Evolutionary conservation across 2,329 filamentous ascomycete genomes (phyloP), one percentile per base, ranked within the genome.

Genomic region (Aspergillus aculeatinus): DNA sequence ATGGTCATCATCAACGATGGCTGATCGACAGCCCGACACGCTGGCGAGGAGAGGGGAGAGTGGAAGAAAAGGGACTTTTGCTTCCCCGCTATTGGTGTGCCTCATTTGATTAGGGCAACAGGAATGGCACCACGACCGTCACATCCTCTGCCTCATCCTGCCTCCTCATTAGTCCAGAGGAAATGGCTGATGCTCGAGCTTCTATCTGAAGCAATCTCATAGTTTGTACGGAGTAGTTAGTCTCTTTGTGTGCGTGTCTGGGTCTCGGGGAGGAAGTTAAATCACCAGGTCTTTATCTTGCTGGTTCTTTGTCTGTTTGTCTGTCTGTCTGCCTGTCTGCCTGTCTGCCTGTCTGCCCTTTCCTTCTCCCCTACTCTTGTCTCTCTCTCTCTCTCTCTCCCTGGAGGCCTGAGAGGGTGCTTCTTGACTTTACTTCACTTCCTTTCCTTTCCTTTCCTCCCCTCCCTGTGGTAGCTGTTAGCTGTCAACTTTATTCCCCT

Each of bases 21-120:
- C 58, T 48, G 63, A 60, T 65, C 60, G 51, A 63, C 60, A 58
- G 57, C 60, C 61, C 49, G 61, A 65, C 60, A 63, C 58, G 61
- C 55, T 64, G 63, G 55, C 57, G 11, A 48, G 29, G 60, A 61
- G 55, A 4, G 4, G 33, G 33, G 11, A 3, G 33, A 6, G 29
- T 2, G 33, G 33, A 16, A 16, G 33, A 9, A 16, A 16, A 16
- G 59, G 64, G 16, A 19, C 16, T 7, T 44, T 9, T 44, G 39
- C 39, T 16, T 44, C 39, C 14, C 39, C n/a, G 39, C 39, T 44
- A 44, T 44, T 44, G 39, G 39, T 44, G 39, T 44, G n/a, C 39
- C 39, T 44, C 39, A 44, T 27, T 48, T 55, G 50, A 44, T 51
- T 53, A 42, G 48, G 44, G 57, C 55, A 58, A 51, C 42, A 59